A percentile compares a stretch with the other conserved stretches of the same genome.
phyloP scores from a whole-genome alignment of 495 filamentous ascomycete genomes.

The Penicillium lagena region DNA sequence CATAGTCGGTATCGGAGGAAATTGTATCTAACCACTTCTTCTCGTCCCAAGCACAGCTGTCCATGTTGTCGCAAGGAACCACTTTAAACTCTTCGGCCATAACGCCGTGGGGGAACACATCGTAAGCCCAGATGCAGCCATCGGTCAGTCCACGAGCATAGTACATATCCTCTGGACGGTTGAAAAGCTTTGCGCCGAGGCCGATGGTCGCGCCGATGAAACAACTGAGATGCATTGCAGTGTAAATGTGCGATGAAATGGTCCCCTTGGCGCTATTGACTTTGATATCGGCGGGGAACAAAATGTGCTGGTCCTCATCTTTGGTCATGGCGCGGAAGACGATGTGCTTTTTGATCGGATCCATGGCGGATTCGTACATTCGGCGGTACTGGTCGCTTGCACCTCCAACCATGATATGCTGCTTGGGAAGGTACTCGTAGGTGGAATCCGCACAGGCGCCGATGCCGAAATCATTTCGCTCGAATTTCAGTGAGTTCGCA shows the following conservation, averaged over 20 bases:
- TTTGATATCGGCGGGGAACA: conserved; percentile 59
- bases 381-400: conserved; percentile 66
- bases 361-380: conserved; percentile 70
- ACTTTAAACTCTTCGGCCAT: conserved; percentile 56
- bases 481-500: conserved; percentile 43
- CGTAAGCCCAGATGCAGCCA: conserved; percentile 56
- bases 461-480: conserved; percentile 57
- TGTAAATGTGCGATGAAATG: no score
- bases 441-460: conserved; percentile 87
- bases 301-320: conserved; percentile 61
- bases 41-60: conserved; percentile 52
- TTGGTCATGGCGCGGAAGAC: conserved; percentile 77
- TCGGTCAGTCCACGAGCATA: conserved; percentile 50
- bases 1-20: no score
- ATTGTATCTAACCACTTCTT: conserved; percentile 40
- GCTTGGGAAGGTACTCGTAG: conserved; percentile 97
- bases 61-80: conserved; percentile 38
- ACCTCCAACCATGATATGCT: conserved; percentile 69
- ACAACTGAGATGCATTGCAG: conserved; percentile 42
- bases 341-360: conserved; percentile 66
- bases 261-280: background rate
- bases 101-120: conserved; percentile 48
- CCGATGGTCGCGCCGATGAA: conserved; percentile 58
- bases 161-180: conserved; percentile 45
- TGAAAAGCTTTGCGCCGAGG: conserved; percentile 53